Percentiles rank a stretch among this genome's conserved stretches.
Conservation (phyloP, 208 protist genomes). For the Herpetomonas samuelpessoai region DNA sequence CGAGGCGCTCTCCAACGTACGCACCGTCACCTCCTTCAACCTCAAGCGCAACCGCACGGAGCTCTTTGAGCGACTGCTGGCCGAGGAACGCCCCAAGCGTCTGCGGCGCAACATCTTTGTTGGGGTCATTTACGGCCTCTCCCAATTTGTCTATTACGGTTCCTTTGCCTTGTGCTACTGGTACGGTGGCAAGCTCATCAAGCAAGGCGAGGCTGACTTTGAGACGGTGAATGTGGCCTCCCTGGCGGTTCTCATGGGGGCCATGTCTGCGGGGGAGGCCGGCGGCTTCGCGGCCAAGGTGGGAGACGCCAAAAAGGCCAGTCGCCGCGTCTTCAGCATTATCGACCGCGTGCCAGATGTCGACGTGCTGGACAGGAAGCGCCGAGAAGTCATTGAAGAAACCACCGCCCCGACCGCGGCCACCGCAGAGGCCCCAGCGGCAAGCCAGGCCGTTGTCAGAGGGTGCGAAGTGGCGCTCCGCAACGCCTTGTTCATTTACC, state of each 20-base stretch:
- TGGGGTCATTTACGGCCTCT: conserved; percentile 45
- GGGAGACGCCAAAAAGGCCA: conserved; percentile 38
- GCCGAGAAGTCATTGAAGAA: too few relatives aligned
- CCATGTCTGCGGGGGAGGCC: conserved; percentile 57
- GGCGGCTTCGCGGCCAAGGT: conserved; percentile 61
- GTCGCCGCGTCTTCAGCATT: conserved; percentile 63
- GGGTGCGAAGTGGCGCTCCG: conserved; percentile 49
- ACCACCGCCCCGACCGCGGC: too few relatives aligned
- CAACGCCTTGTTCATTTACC: conserved; percentile 66
- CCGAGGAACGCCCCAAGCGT: conserved; percentile 18
- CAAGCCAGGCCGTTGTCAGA: conserved; percentile 28
- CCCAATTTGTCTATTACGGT: conserved; percentile 67
- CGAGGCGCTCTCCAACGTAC: conserved; percentile 70
- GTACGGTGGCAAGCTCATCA: conserved; percentile 77
- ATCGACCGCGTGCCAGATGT: conserved; percentile 73
- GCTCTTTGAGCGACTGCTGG: conserved; percentile 21
- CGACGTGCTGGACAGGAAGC: too few relatives aligned
- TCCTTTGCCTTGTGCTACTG: conserved; percentile 69
- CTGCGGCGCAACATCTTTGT: conserved; percentile 30
- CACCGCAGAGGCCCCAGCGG: conserved; percentile 20
- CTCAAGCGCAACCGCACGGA: conserved; percentile 36
- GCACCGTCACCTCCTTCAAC: conserved; percentile 85
- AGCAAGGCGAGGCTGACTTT: conserved; percentile 55
- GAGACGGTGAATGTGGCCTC: conserved; percentile 42
- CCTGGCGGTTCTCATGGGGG: conserved; percentile 55